Evolutionary conservation across 371 early-diverging fungal species (phyloP), one percentile per base, ranked within the genome.

Genomic region (Mucor plumbeus): DNA sequence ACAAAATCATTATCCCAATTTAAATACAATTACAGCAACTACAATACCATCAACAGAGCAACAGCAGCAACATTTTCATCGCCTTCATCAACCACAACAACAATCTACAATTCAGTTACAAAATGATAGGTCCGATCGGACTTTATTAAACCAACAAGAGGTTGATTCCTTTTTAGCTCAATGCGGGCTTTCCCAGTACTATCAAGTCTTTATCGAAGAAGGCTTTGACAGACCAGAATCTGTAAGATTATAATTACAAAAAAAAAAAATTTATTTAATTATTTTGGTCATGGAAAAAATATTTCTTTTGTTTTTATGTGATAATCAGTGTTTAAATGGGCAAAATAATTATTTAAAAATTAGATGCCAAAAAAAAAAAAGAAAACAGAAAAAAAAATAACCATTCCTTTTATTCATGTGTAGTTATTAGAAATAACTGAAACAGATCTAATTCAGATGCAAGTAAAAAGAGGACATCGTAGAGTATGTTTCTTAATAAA

Each of bases 401-500:
- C 41, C 19, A 41, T 41, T 64, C n/a, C 58, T 55, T 50, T 50
- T 50, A 21, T 71, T 34, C 57, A 40, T 19, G 17, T n/a, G 34
- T 75, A 84, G 84, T 63, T 84, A 14, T 54, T 78, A 44, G 85
- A 84, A 60, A 78, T 82, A 1, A 82, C 82, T 13, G 85, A 84
- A 73, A n/a, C 62, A 15, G 85, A 84, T 64, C 60, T 84, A 21
- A 70, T 76, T 47, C 81, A 81, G n/a, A 79, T 84, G 78, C 69
- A 73, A 65, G 79, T 82, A 5, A 84, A 82, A 69, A 59, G 85
- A 59, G 85, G 85, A 9, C 85, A 84, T 75, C 76, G 85, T 41
- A 76, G 85, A 65, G 82, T 84, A 78, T 62, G 74, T 68, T 61
- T 26, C 21, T 19, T 1, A 50, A 50, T 63, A 11, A 40, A 33